phyloP scores from a whole-genome alignment of 805 yeast genomes.

The Pichia exigua region DNA sequence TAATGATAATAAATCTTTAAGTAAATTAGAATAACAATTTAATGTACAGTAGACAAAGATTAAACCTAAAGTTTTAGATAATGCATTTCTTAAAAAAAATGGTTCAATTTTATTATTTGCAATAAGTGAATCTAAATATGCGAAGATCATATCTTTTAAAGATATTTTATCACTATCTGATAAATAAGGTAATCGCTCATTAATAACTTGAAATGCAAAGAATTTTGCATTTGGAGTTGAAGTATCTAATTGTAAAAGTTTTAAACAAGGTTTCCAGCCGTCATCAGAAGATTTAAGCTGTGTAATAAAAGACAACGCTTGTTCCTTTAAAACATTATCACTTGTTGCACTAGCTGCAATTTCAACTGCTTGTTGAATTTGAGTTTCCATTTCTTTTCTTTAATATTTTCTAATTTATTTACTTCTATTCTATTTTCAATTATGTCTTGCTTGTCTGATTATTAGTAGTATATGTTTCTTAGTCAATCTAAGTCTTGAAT shows the following conservation, averaged over 20 bases:
- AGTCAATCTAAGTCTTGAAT: not conserved
- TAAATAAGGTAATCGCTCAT: constrained; percentile 42
- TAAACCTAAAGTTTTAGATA: constrained; percentile 47
- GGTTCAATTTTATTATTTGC: constrained; percentile 28
- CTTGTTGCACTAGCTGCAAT: constrained; percentile 63
- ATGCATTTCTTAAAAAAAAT: constrained; percentile 43
- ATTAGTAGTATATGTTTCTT: not conserved
- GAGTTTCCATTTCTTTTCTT: constrained; percentile 34
- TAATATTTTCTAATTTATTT: not conserved
- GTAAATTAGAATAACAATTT: constrained; percentile 41
- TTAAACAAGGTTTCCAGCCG: constrained; percentile 50
- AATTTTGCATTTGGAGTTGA: constrained; percentile 45
- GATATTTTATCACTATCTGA: constrained; percentile 36
- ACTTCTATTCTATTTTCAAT: not conserved
- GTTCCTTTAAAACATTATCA: constrained; percentile 52
- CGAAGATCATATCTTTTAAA: constrained; percentile 42
- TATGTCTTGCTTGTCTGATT: not conserved
- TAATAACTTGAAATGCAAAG: constrained; percentile 64
- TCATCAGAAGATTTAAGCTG: constrained; percentile 46
- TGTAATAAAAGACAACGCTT: constrained; percentile 47
- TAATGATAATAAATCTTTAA: constrained; percentile 40
- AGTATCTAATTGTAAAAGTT: constrained; percentile 27
- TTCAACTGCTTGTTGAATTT: constrained; percentile 82
- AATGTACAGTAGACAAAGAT: constrained; percentile 44
- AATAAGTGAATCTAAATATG: constrained; percentile 30